A percentile compares a stretch with the other conserved stretches of the same genome.
These are phyloP conservation scores for Ocimum tenuiflorum DNA, from an alignment of 257 asterid genomes.

Conservation along the genomic window DNA sequence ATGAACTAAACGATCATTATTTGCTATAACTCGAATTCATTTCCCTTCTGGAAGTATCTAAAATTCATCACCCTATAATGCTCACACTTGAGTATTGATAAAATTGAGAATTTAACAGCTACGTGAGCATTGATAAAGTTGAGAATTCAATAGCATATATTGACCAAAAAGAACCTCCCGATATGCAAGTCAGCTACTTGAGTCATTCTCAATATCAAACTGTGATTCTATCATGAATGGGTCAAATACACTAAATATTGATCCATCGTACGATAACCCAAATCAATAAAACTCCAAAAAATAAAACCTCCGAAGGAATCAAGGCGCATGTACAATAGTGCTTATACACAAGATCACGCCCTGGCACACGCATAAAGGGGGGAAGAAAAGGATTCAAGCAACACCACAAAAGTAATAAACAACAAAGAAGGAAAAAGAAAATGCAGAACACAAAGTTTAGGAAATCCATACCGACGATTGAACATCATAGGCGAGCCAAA, in stretches of 20 bases:
- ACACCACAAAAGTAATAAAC: neutral
- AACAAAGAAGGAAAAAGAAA: neutral
- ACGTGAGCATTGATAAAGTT: too few species aligned
- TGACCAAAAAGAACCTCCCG: neutral
- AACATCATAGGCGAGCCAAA: constrained; percentile 91
- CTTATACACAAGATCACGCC: neutral
- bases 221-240: neutral
- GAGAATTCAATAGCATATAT: neutral
- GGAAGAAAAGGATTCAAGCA: neutral
- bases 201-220: neutral
- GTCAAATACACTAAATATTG: neutral
- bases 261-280: constrained; percentile 1
- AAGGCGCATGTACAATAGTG: neutral
- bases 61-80: too few species aligned
- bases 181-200: neutral
- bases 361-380: neutral
- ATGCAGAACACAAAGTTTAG: neutral
- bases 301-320: neutral
- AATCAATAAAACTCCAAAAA: neutral
- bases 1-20: neutral
- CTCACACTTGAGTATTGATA: too few species aligned
- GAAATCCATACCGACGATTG: constrained; percentile 54
- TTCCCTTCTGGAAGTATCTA: constrained; percentile 1
- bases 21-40: neutral
- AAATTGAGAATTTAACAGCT: too few species aligned